These are phyloP conservation scores for Cryptosporidium canis DNA, from an alignment of 169 alveolate genomes.

Conservation along the genomic window DNA sequence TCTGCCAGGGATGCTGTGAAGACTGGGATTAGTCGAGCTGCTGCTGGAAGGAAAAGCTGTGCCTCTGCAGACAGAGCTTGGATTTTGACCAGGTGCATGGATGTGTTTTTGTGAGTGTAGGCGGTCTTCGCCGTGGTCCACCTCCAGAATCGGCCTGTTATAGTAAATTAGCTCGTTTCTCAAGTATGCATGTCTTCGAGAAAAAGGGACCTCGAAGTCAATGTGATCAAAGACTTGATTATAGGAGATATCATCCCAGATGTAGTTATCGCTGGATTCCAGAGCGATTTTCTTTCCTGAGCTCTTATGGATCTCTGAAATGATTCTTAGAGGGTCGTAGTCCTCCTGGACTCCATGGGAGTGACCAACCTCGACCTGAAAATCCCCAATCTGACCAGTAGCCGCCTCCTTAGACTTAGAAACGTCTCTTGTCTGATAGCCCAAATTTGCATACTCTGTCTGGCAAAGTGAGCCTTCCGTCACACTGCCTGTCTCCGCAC, in stretches of 20 bases:
- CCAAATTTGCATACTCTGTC: not conserved
- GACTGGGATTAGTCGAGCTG: not conserved
- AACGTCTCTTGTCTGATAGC: not conserved
- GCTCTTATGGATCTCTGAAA: not conserved
- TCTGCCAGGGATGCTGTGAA: not conserved
- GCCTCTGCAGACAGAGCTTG: not conserved
- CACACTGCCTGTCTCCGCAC: not conserved
- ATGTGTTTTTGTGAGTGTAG: not conserved
- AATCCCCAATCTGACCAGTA: not conserved
- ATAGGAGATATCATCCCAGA: slow-evolving; percentile 52
- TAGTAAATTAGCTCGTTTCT: slow-evolving; percentile 38
- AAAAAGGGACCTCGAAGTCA: slow-evolving; percentile 39
- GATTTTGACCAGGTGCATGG: not conserved
- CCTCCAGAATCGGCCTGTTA: not conserved
- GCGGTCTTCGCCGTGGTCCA: slow-evolving; percentile 2
- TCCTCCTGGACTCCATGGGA: not conserved
- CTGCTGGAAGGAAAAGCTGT: not conserved
- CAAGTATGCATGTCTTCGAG: slow-evolving; percentile 49
- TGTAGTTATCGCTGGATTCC: slow-evolving; percentile 25
- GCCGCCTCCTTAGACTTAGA: not conserved
- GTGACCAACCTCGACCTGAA: not conserved
- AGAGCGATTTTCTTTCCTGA: not conserved
- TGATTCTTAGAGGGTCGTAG: not conserved
- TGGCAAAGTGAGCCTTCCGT: not conserved
- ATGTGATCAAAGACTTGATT: not conserved